Evolutionary conservation across 2,329 filamentous ascomycete genomes (phyloP), one percentile per base, ranked within the genome.

Genomic region (Penicillium sp.): DNA sequence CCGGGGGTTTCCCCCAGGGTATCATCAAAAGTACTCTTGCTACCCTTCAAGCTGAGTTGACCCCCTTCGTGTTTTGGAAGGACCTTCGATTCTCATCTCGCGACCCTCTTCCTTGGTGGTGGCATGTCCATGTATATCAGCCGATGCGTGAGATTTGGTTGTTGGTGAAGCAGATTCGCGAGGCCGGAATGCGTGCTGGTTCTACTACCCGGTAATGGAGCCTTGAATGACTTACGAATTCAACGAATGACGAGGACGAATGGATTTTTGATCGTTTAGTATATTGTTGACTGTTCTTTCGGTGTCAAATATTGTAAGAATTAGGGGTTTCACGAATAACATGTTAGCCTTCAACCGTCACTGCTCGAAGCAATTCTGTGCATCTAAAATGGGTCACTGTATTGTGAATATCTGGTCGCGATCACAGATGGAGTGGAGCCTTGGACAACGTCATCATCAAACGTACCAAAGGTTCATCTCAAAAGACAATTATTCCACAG

Each of bases 101-200:
- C 76, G 86, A 88, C 71, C 85, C 85, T 1, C 70, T 82, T 69
- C 85, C 86, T 0, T 85, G 80, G 67, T 83, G 84, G 74, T 82
- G 82, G 77, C 72, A 87, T 54, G 84, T 84, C 60, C 84, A 86
- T 65, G 73, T 85, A 3, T 86, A 84, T 65, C 85, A 82, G 79
- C 85, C 85, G 0, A 72, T 65, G 61, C 65, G 59, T 77, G 69
- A 38, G 68, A 65, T 40, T 69, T 74, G 52, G 79, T 75, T 26
- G 71, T 76, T 33, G 72, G 67, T 48, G 73, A 74, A 49, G 84
- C 78, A 28, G 76, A 77, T 37, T 75, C 73, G 46, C 73, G 69
- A 19, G 75, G 76, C 30, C 73, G 79, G 63, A 80, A 71, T 66
- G 55, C 49, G 33, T 25, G 40, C 14, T 51, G 46, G 46, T 8